Evolutionary conservation across 1,284 basidiomycete genomes (phyloP).

Genomic region (Schizopora paradoxa): DNA sequence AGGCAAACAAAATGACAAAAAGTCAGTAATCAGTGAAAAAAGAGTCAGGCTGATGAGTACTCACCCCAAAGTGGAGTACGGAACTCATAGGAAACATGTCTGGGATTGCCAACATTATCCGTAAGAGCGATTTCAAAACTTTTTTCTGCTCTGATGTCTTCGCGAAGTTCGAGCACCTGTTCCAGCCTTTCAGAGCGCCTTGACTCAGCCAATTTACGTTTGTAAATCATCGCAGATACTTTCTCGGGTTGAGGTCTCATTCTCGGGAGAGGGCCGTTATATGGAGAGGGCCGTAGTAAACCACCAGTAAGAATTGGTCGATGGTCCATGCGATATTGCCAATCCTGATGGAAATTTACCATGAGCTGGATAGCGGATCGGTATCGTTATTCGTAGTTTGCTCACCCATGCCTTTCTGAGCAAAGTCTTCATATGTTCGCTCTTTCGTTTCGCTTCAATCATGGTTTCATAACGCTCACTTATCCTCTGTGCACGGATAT

Average conservation of each 20-base stretch:
- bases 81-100: conserved; percentile 25
- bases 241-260: conserved; percentile 69
- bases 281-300: conserved; percentile 54
- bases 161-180: conserved; percentile 21
- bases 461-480: conserved; percentile 51
- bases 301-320: conserved; percentile 66
- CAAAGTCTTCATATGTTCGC: conserved; percentile 41
- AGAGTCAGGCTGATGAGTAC: conserved; percentile 20
- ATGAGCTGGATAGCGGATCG: background rate
- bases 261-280: conserved; percentile 66
- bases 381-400: conserved; percentile 7
- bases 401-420: conserved; percentile 48
- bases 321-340: conserved; percentile 44
- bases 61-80: conserved; percentile 37
- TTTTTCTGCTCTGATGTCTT: conserved; percentile 49
- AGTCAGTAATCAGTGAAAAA: conserved; percentile 17
- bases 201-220: conserved; percentile 46
- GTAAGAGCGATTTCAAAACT: conserved; percentile 46
- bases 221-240: conserved; percentile 64
- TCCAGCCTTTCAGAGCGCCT: conserved; percentile 38
- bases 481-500: conserved; percentile 39
- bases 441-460: conserved; percentile 45
- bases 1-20: conserved; percentile 3
- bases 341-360: conserved; percentile 30
- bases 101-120: conserved; percentile 15